phyloP scores from a whole-genome alignment of 2,329 filamentous ascomycete species.

The Aspergillus niger region DNA sequence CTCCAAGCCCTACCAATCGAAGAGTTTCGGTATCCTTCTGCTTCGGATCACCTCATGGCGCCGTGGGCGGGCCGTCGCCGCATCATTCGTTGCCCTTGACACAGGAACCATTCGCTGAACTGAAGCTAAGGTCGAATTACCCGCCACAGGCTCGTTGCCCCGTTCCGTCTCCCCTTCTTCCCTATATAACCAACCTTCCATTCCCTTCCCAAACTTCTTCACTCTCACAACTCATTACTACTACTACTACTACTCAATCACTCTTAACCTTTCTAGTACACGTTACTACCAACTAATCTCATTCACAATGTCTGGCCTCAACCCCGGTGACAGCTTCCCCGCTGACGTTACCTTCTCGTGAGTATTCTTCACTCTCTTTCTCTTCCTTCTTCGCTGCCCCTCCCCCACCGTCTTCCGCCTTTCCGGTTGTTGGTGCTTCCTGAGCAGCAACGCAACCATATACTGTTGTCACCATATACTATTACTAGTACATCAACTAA shows the following conservation, averaged over 20 bases:
- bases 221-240: slow-evolving; percentile 10
- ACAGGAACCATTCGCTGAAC: slow-evolving; percentile 14
- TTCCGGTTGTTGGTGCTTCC: neutral
- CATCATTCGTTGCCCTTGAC: slow-evolving; percentile 14
- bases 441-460: neutral
- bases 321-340: slow-evolving; percentile 82
- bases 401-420: neutral
- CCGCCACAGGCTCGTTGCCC: slow-evolving; percentile 21
- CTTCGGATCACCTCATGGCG: slow-evolving; percentile 36
- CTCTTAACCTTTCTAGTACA: slow-evolving; percentile 3
- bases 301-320: slow-evolving; percentile 64
- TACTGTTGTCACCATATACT: neutral
- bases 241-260: slow-evolving; percentile 11
- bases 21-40: slow-evolving; percentile 41
- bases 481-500: slow-evolving; percentile 9
- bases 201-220: slow-evolving; percentile 14
- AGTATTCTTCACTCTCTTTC: slow-evolving; percentile 29
- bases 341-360: slow-evolving; percentile 75
- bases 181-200: slow-evolving; percentile 21
- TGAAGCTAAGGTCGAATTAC: slow-evolving; percentile 19
- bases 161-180: slow-evolving; percentile 10
- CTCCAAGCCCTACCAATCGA: slow-evolving; percentile 30
- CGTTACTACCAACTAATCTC: slow-evolving; percentile 14
- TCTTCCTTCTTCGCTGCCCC: neutral
- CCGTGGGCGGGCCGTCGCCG: slow-evolving; percentile 17